phyloP scores from a whole-genome alignment of 1,139 yeast genomes.

The Hyphopichia burtonii region DNA sequence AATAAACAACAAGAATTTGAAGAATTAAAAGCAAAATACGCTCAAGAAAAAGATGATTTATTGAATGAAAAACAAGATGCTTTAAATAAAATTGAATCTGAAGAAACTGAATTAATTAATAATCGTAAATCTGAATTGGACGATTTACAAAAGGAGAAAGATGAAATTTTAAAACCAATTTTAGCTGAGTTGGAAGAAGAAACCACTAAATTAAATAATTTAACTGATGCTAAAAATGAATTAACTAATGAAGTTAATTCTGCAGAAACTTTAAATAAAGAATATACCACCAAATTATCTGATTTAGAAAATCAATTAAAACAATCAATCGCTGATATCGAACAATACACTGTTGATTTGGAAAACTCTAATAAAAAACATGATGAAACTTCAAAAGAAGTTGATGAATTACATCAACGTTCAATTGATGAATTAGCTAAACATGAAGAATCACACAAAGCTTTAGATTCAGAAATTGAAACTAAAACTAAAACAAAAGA shows the following conservation, averaged over 20 bases:
- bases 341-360: conserved; percentile 30
- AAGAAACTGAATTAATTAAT: conserved; percentile 40
- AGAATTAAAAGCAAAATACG: conserved; percentile 31
- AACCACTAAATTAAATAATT: conserved; percentile 36
- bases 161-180: conserved; percentile 40
- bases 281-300: conserved; percentile 32
- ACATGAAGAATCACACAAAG: conserved; percentile 22
- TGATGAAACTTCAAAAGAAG: conserved; percentile 34
- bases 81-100: conserved; percentile 40
- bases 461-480: conserved; percentile 33
- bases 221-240: conserved; percentile 39
- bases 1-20: conserved; percentile 34
- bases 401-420: conserved; percentile 26
- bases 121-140: conserved; percentile 45
- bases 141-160: conserved; percentile 46
- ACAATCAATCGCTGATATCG: conserved; percentile 38
- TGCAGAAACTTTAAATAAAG: conserved; percentile 31
- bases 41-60: conserved; percentile 38
- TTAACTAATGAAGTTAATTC: conserved; percentile 34
- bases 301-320: conserved; percentile 39
- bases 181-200: conserved; percentile 43
- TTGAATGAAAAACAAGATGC: conserved; percentile 39
- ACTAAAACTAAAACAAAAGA: conserved; percentile 31
- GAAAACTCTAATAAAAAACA: conserved; percentile 28
- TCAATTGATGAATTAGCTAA: conserved; percentile 24